Evolutionary conservation across 768 basidiomycete genomes (phyloP).

Genomic region (Mycena belliarum): DNA sequence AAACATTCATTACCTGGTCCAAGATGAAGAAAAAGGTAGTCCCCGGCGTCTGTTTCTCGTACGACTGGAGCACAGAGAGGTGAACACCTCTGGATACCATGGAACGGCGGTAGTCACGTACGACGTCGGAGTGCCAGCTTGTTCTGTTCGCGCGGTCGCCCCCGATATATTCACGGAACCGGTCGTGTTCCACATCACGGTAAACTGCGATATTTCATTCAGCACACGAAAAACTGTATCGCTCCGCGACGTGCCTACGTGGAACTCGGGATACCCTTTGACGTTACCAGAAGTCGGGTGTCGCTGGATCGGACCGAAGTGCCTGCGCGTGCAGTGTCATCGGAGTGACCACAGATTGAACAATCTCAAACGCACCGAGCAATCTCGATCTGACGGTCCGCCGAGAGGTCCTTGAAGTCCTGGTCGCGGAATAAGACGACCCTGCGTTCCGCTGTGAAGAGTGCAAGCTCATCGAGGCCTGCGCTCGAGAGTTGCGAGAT

Average conservation of each 20-base stretch:
- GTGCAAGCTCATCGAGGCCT: slow-evolving; percentile 55
- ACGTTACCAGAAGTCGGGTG: slow-evolving; percentile 54
- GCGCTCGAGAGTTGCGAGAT: slow-evolving; percentile 52
- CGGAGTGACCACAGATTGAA: too few relatives aligned
- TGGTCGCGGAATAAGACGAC: slow-evolving; percentile 60
- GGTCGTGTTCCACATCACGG: slow-evolving; percentile 45
- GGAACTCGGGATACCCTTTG: slow-evolving; percentile 59
- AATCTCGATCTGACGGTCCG: slow-evolving; percentile 55
- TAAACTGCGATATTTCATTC: slow-evolving; percentile 39
- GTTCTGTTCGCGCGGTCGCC: slow-evolving; percentile 42
- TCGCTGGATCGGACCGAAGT: slow-evolving; percentile 48
- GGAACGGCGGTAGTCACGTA: slow-evolving; percentile 24
- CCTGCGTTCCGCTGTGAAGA: slow-evolving; percentile 53
- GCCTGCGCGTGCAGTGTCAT: slow-evolving; percentile 23
- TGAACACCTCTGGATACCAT: too few relatives aligned
- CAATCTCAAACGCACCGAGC: slow-evolving; percentile 34
- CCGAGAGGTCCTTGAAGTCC: slow-evolving; percentile 58
- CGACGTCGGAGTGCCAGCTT: slow-evolving; percentile 59
- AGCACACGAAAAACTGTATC: neutral
- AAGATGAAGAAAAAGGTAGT: slow-evolving; percentile 61
- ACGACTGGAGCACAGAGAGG: too few relatives aligned
- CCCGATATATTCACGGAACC: slow-evolving; percentile 44
- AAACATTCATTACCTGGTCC: slow-evolving; percentile 36
- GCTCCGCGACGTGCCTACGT: slow-evolving; percentile 40
- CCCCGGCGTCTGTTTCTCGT: slow-evolving; percentile 56